A percentile compares a stretch with the other conserved stretches of the same genome.
Conservation (phyloP, 2,329 filamentous ascomycete species). For the Colletotrichum filicis region DNA sequence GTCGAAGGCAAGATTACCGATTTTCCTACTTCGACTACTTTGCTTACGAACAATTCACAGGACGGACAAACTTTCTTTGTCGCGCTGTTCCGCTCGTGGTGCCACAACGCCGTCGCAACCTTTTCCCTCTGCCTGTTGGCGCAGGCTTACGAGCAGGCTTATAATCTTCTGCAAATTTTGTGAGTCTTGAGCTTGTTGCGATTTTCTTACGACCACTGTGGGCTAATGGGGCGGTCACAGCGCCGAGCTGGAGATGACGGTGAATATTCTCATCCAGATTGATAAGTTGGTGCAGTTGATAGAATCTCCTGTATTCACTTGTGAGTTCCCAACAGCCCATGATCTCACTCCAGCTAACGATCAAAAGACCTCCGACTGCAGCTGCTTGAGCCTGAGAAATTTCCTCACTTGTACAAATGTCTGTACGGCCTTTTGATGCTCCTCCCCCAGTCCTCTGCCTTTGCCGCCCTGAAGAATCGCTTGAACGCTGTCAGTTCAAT, state of each 20-base stretch:
- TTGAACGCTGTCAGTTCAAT: conserved; percentile 98
- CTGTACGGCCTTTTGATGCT: conserved; percentile 98
- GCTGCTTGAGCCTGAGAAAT: conserved; percentile 92
- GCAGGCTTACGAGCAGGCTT: conserved; percentile 97
- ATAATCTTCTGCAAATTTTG: conserved; percentile 96
- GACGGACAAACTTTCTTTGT: conserved; percentile 98
- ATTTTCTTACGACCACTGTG: not conserved
- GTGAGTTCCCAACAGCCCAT: conserved; percentile 61
- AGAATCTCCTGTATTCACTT: conserved; percentile 97
- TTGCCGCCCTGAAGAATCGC: conserved; percentile 95
- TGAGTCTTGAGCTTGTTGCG: conserved; percentile 53
- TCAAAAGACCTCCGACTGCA: conserved; percentile 89
- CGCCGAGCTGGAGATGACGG: conserved; percentile 97
- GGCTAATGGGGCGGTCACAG: conserved; percentile 54
- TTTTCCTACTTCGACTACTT: not conserved
- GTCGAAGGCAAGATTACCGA: conserved; percentile 69
- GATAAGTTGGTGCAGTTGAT: conserved; percentile 97
- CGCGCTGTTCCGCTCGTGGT: conserved; percentile 95
- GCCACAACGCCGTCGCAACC: conserved; percentile 96
- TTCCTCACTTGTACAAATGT: conserved; percentile 96
- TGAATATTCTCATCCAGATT: conserved; percentile 98
- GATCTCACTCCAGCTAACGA: not conserved
- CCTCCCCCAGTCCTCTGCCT: conserved; percentile 96
- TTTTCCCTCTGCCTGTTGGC: conserved; percentile 96
- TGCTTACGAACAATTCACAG: conserved; percentile 51